These are phyloP conservation scores for Wickerhamiella bombiphila DNA, from an alignment of 805 yeast species.

Conservation along the genomic window DNA sequence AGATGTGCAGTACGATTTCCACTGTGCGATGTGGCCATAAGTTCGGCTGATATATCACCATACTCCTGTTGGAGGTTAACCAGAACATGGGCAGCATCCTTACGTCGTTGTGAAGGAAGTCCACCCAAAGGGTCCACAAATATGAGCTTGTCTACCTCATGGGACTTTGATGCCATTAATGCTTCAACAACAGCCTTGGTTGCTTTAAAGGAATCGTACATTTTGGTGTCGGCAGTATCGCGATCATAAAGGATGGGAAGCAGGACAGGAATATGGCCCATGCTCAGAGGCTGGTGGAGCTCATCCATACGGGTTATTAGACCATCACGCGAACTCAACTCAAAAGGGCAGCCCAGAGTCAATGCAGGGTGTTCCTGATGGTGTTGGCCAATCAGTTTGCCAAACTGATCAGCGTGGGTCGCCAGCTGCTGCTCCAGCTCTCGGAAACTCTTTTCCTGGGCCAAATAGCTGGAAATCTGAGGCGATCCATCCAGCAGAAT, in stretches of 20 bases:
- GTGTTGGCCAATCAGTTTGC: background rate
- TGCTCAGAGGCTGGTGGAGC: conserved; percentile 30
- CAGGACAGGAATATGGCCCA: conserved; percentile 34
- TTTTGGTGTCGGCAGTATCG: conserved; percentile 28
- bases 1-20: conserved; percentile 29
- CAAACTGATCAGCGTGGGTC: conserved; percentile 1
- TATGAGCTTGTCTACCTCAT: conserved; percentile 62
- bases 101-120: conserved; percentile 72
- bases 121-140: conserved; percentile 79
- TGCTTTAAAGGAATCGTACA: conserved; percentile 29
- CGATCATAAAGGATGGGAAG: conserved; percentile 58
- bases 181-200: conserved; percentile 28
- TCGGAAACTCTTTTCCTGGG: conserved; percentile 5
- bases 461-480: conserved; percentile 18
- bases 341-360: conserved; percentile 28
- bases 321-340: conserved; percentile 16
- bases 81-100: conserved; percentile 63
- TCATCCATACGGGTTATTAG: conserved; percentile 25
- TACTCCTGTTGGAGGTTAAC: conserved; percentile 76
- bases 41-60: conserved; percentile 46
- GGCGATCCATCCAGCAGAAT: conserved; percentile 39
- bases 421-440: conserved; percentile 10
- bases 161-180: conserved; percentile 20
- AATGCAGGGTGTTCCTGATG: conserved; percentile 14
- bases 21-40: conserved; percentile 29